Evolutionary conservation across 2,329 filamentous ascomycete species (phyloP), one percentile per base, ranked within the genome.

Genomic region (Trichoderma polysporum): DNA sequence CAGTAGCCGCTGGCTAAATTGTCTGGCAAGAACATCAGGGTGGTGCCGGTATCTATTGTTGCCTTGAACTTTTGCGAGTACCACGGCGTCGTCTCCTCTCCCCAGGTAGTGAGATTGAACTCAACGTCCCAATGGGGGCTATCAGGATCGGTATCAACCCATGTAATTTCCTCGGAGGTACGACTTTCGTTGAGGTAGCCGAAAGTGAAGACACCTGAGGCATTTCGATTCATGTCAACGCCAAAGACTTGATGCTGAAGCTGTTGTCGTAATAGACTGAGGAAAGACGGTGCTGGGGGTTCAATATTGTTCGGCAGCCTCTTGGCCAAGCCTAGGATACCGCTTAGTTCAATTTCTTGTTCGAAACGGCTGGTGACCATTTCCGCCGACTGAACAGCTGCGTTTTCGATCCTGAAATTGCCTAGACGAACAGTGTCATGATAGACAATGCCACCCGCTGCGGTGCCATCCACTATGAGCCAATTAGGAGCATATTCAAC

Each of bases 41-140:
- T 88, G 4, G 88, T 90, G 27, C 89, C 90, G 2, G 90, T 92
- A 76, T 92, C 90, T 31, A 86, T 82, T 65, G 90, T 89, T 54
- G 88, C 85, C 31, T 79, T 78, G 71, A 84, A 82, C 19, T 72
- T 71, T 52, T 79, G 84, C 68, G 77, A 82, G 56, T 77, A 78
- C 67, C 90, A 82, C 25, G 81, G 80, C 65, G 73, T 83, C 74
- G 89, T 82, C 39, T 90, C 67, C 22, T 73, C 72, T 74, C 49
- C 67, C 67, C 78, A 79, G 2, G 74, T 70, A 7, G 74, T 87
- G 31, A 84, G 74, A 50, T 84, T 78, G 75, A 90, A 90, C 12
- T 75, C 72, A 57, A 80, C 71, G 39, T 85, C 78, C 68, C 83
- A 81, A 69, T 79, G 76, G 27, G 73, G 74, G 53, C 77, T 73